Evolutionary conservation across 108 stramenopile species (phyloP).

Genomic region (Mayamaea pseudoterrestris): DNA sequence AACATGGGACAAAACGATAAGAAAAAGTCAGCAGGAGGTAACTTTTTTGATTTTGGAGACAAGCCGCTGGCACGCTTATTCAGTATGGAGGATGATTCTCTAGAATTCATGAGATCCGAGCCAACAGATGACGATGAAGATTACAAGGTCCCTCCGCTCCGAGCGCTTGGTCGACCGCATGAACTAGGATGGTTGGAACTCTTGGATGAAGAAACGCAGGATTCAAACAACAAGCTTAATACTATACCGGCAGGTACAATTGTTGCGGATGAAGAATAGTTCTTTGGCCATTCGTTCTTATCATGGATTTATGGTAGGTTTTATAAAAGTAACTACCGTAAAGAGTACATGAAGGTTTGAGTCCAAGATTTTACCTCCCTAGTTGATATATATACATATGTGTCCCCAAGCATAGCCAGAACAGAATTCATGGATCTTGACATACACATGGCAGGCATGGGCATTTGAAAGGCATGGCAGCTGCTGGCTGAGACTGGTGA

Average conservation of each 20-base stretch:
- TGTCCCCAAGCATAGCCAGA: too few relatives aligned
- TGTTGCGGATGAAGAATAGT: conserved; percentile 14
- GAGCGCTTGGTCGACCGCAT: conserved; percentile 64
- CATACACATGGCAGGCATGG: too few relatives aligned
- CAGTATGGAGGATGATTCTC: not conserved
- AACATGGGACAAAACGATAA: not conserved
- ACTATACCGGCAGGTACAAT: conserved; percentile 29
- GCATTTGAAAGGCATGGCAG: too few relatives aligned
- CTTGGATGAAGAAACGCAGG: conserved; percentile 27
- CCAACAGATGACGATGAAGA: conserved; percentile 5
- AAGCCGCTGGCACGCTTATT: not conserved
- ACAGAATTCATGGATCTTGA: too few relatives aligned
- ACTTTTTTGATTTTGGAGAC: conserved; percentile 27
- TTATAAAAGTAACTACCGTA: too few relatives aligned
- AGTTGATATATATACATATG: too few relatives aligned
- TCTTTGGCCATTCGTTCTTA: too few relatives aligned
- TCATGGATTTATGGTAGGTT: too few relatives aligned
- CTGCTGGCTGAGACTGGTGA: too few relatives aligned
- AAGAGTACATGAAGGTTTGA: too few relatives aligned
- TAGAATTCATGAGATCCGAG: not conserved
- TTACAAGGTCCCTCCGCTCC: conserved; percentile 54
- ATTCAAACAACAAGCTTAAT: conserved; percentile 8
- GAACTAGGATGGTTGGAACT: conserved; percentile 68
- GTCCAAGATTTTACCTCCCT: too few relatives aligned
- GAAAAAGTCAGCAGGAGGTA: not conserved